A percentile compares a stretch with the other conserved stretches of the same genome.
Evolutionary conservation across 495 filamentous ascomycete genomes (phyloP).

Genomic region (Penicillium fimorum): DNA sequence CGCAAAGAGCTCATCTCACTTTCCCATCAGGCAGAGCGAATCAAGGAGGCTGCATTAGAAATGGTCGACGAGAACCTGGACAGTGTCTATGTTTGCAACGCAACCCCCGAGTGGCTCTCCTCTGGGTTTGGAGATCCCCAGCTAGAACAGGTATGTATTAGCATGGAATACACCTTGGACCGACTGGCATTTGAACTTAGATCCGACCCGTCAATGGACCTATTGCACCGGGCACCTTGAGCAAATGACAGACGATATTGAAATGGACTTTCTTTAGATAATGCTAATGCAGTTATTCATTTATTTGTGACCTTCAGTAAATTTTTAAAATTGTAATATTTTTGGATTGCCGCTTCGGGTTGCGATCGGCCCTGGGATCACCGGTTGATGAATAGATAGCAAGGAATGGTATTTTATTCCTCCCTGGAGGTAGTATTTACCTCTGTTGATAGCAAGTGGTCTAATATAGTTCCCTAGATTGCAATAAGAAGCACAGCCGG

Average conservation of each 20-base stretch:
- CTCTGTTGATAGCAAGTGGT: no score
- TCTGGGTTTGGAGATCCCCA: neutral
- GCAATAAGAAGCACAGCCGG: no score
- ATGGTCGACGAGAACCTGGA: neutral
- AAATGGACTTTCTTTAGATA: neutral
- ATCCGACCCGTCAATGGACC: neutral
- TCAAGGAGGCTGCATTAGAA: neutral
- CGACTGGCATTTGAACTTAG: neutral
- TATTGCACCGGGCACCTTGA: neutral
- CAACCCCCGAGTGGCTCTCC: neutral
- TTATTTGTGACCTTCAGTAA: neutral
- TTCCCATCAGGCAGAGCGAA: neutral
- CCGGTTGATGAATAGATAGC: no score
- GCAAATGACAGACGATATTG: slow-evolving; percentile 1
- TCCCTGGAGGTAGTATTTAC: no score
- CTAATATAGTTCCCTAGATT: no score
- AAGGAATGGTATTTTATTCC: no score
- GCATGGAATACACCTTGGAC: neutral
- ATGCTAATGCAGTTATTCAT: neutral
- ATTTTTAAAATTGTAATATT: neutral
- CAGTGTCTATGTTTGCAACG: neutral
- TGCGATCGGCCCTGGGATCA: no score
- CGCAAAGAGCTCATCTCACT: neutral
- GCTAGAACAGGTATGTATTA: neutral
- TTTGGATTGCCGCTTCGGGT: no score